A percentile compares a stretch with the other conserved stretches of the same genome.
Evolutionary conservation across 257 asterid species (phyloP).

Genomic region (Pogostemon cablin): DNA sequence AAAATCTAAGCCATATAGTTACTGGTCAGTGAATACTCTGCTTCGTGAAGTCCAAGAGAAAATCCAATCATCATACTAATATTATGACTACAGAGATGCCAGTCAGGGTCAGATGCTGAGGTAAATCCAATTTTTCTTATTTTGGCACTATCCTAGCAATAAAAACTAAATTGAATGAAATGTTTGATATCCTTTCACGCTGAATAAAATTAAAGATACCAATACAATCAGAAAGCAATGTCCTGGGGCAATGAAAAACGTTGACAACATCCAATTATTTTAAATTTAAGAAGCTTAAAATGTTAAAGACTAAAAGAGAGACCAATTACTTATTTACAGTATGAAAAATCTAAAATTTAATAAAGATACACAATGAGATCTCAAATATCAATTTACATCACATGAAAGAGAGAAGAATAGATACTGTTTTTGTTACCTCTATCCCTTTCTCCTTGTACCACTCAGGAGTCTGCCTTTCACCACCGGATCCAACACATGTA

Average conservation of each 20-base stretch:
- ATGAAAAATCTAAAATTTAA: background rate
- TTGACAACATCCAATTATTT: background rate
- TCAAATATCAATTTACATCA: background rate
- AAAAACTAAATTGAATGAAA: background rate
- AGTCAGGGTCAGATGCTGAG: conserved; percentile 3
- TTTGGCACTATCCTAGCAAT: background rate
- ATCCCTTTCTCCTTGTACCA: conserved; percentile 98
- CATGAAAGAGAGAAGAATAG: conserved; percentile 14
- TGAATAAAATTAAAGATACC: background rate
- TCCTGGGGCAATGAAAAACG: background rate
- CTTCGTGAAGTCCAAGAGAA: conserved; percentile 14
- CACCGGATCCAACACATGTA: conserved; percentile 93
- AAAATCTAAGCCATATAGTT: background rate
- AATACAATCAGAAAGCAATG: background rate
- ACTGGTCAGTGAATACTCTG: background rate
- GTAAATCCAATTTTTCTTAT: background rate
- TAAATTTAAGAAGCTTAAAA: background rate
- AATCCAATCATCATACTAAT: conserved; percentile 5
- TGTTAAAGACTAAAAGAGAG: background rate
- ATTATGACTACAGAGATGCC: background rate
- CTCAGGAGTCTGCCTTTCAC: conserved; percentile 96
- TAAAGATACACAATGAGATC: conserved; percentile 7
- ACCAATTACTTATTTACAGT: background rate
- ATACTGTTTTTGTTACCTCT: conserved; percentile 55
- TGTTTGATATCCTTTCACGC: background rate